Conservation (phyloP, 2,329 filamentous ascomycete genomes). For the Scleromitrula shiraiana region DNA sequence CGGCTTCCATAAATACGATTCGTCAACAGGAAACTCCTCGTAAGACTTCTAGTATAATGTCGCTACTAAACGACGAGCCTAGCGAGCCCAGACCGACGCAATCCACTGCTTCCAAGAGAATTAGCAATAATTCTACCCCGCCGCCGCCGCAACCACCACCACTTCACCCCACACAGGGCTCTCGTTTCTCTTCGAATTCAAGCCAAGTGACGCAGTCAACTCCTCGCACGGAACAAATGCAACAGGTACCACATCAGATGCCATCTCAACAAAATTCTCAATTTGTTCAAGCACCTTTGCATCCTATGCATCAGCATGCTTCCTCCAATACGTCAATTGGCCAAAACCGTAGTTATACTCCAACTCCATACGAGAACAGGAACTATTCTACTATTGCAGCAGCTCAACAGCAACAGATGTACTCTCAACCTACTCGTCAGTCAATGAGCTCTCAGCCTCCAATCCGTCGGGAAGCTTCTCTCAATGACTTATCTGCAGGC, state of each 20-base stretch:
- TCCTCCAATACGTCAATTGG: slow-evolving; percentile 26
- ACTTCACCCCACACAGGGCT: slow-evolving; percentile 22
- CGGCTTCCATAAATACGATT: slow-evolving; percentile 34
- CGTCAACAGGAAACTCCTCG: slow-evolving; percentile 39
- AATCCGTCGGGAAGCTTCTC: slow-evolving; percentile 25
- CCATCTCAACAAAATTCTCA: slow-evolving; percentile 34
- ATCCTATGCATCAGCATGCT: slow-evolving; percentile 41
- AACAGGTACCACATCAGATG: slow-evolving; percentile 34
- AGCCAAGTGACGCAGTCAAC: slow-evolving; percentile 8
- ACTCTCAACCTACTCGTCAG: slow-evolving; percentile 24
- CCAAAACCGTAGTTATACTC: slow-evolving; percentile 25
- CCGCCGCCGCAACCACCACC: slow-evolving; percentile 22
- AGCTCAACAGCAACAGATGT: slow-evolving; percentile 30
- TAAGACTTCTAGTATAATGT: slow-evolving; percentile 58
- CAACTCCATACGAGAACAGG: slow-evolving; percentile 23
- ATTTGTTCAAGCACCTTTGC: slow-evolving; percentile 41
- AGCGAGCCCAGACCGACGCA: slow-evolving; percentile 36
- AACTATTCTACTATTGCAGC: slow-evolving; percentile 35
- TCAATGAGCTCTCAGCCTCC: slow-evolving; percentile 22
- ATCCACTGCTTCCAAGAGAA: slow-evolving; percentile 17
- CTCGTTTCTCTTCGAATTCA: slow-evolving; percentile 34
- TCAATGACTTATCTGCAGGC: slow-evolving; percentile 22
- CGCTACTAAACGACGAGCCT: slow-evolving; percentile 48
- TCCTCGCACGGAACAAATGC: slow-evolving; percentile 7
- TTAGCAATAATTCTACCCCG: slow-evolving; percentile 19